Conservation (phyloP, 2,329 filamentous ascomycete species). For the Exophiala mesophila region DNA sequence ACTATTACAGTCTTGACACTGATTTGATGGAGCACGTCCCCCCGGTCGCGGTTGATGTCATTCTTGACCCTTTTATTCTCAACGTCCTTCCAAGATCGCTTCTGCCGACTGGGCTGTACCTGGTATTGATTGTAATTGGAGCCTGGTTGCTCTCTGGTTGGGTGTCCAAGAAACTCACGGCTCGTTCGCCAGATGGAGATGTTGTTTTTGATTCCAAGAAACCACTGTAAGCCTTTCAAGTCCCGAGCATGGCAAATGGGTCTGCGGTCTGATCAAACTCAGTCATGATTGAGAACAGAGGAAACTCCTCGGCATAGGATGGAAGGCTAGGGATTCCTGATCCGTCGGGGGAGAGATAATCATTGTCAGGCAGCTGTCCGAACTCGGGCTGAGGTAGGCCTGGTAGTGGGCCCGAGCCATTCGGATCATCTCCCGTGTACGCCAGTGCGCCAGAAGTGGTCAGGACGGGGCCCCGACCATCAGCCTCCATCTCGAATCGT, state of each 20-base stretch:
- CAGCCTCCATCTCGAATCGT: conserved; percentile 22
- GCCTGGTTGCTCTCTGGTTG: conserved; percentile 48
- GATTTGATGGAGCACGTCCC: conserved; percentile 70
- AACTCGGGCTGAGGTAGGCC: conserved; percentile 16
- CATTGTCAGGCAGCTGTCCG: conserved; percentile 12
- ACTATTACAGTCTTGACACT: conserved; percentile 73
- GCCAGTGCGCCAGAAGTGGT: conserved; percentile 27
- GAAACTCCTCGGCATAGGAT: conserved; percentile 25
- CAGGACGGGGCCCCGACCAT: conserved; percentile 24
- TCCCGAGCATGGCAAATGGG: conserved; percentile 16
- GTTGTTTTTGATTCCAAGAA: conserved; percentile 3
- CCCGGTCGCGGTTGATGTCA: conserved; percentile 69
- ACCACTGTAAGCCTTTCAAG: conserved; percentile 9
- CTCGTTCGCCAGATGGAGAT: not conserved
- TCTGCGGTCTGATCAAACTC: conserved; percentile 25
- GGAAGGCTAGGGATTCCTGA: conserved; percentile 24
- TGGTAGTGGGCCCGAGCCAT: conserved; percentile 5
- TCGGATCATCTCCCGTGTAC: conserved; percentile 17
- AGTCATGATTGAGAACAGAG: conserved; percentile 26
- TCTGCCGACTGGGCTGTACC: conserved; percentile 64
- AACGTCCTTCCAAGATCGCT: conserved; percentile 78
- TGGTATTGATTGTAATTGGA: conserved; percentile 55
- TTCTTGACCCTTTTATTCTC: conserved; percentile 79
- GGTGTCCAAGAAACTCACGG: conserved; percentile 31
- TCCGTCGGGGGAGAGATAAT: conserved; percentile 19